Percentiles rank a stretch among this genome's conserved stretches.
Evolutionary conservation across 441 rosid species (phyloP).

Genomic region (Sinapis alba): DNA sequence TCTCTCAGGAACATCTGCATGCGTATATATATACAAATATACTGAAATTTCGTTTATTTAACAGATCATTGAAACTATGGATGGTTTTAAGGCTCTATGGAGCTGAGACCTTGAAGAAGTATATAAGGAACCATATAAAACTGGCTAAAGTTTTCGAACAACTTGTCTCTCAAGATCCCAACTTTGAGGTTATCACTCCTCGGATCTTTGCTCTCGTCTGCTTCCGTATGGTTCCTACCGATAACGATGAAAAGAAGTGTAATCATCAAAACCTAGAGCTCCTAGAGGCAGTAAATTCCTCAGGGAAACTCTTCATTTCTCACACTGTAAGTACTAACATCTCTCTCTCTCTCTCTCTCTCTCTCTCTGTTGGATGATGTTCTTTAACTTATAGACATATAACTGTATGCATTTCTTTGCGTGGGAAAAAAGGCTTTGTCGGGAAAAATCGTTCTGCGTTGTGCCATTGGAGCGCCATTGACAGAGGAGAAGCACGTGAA

Average conservation of each 20-base stretch:
- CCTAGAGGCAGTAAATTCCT: slow-evolving; percentile 71
- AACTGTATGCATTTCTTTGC: background rate
- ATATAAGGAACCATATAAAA: slow-evolving; percentile 78
- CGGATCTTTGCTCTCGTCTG: slow-evolving; percentile 77
- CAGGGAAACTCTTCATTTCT: slow-evolving; percentile 78
- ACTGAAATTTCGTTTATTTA: background rate
- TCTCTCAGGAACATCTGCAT: background rate
- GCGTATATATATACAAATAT: background rate
- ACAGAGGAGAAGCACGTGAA: slow-evolving; percentile 79
- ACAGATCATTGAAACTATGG: slow-evolving; percentile 63
- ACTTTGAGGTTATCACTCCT: slow-evolving; percentile 88
- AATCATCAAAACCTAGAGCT: slow-evolving; percentile 60
- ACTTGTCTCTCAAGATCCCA: slow-evolving; percentile 61
- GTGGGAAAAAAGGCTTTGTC: slow-evolving; percentile 58
- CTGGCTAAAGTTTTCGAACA: slow-evolving; percentile 69
- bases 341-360: background rate
- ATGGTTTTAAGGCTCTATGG: slow-evolving; percentile 71
- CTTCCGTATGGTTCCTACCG: slow-evolving; percentile 59
- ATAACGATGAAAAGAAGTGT: slow-evolving; percentile 45
- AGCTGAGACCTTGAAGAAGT: slow-evolving; percentile 62
- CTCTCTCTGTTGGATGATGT: slow-evolving; percentile 13
- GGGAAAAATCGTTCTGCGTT: slow-evolving; percentile 60
- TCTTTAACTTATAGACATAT: background rate
- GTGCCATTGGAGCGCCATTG: slow-evolving; percentile 84
- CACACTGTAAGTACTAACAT: slow-evolving; percentile 63